These are phyloP conservation scores for Andrographis paniculata DNA, from an alignment of 305 asterid species.

Conservation along the genomic window DNA sequence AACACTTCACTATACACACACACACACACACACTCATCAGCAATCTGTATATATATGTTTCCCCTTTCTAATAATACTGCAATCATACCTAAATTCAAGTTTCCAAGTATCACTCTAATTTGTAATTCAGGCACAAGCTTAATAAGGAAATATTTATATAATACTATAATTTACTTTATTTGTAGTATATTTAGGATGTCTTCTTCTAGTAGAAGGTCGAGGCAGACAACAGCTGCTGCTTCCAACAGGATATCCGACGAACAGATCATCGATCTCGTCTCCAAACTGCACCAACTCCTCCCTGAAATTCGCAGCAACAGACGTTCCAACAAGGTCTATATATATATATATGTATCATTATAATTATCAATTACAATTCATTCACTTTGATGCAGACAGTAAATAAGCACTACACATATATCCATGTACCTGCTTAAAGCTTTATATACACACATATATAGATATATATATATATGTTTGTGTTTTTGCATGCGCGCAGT, in stretches of 20 bases:
- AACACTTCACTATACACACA: too few relatives aligned
- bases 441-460: too few relatives aligned
- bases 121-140: not conserved
- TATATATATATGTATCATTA: not conserved
- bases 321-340: constrained; percentile 53
- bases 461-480: too few relatives aligned
- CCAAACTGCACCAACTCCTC: constrained; percentile 66
- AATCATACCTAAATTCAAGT: too few relatives aligned
- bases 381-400: too few relatives aligned
- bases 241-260: constrained; percentile 57
- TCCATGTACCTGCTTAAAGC: too few relatives aligned
- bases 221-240: constrained; percentile 29
- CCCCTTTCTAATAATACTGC: not conserved
- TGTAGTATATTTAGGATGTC: not conserved
- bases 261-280: constrained; percentile 59
- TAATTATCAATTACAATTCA: too few relatives aligned
- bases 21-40: too few relatives aligned
- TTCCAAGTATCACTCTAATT: too few relatives aligned
- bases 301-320: constrained; percentile 51
- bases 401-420: too few relatives aligned
- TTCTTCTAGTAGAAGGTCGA: constrained; percentile 66
- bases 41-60: not conserved
- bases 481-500: too few relatives aligned
- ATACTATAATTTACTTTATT: not conserved
- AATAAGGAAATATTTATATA: too few relatives aligned